Conservation (phyloP, 176 grass and related monocot species). For the Aegilops longissima region DNA sequence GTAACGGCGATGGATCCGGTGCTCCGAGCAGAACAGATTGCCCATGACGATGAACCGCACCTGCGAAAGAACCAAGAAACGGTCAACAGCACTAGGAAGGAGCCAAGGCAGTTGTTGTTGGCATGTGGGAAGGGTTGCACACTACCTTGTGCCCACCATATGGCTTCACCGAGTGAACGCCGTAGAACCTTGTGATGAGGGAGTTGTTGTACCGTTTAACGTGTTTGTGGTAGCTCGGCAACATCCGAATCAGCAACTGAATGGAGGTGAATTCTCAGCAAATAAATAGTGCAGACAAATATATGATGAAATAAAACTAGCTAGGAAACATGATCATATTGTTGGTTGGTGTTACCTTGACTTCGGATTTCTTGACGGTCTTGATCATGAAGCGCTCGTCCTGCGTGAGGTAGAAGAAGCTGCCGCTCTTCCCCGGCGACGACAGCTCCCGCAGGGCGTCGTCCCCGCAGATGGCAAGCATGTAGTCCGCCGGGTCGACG, state of each 20-base stretch:
- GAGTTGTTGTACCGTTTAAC: slow-evolving; percentile 56
- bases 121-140: not conserved
- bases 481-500: slow-evolving; percentile 70
- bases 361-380: slow-evolving; percentile 88
- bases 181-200: slow-evolving; percentile 66
- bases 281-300: too few species aligned
- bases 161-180: slow-evolving; percentile 86
- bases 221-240: slow-evolving; percentile 60
- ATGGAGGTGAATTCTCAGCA: too few species aligned
- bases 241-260: slow-evolving; percentile 56
- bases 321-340: too few species aligned
- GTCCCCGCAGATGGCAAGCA: slow-evolving; percentile 72
- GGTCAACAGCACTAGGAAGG: not conserved
- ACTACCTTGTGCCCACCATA: slow-evolving; percentile 55
- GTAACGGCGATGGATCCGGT: slow-evolving; percentile 76
- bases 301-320: too few species aligned
- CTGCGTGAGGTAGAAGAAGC: slow-evolving; percentile 83
- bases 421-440: slow-evolving; percentile 76
- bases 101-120: not conserved
- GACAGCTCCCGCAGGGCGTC: slow-evolving; percentile 65
- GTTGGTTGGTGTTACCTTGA: slow-evolving; percentile 41
- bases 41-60: slow-evolving; percentile 30
- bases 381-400: slow-evolving; percentile 88
- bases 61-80: not conserved
- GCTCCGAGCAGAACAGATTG: slow-evolving; percentile 38